A percentile compares a stretch with the other conserved stretches of the same genome.
Conservation (phyloP, 2,329 filamentous ascomycete genomes). For the Byssoonygena ceratinophila region DNA sequence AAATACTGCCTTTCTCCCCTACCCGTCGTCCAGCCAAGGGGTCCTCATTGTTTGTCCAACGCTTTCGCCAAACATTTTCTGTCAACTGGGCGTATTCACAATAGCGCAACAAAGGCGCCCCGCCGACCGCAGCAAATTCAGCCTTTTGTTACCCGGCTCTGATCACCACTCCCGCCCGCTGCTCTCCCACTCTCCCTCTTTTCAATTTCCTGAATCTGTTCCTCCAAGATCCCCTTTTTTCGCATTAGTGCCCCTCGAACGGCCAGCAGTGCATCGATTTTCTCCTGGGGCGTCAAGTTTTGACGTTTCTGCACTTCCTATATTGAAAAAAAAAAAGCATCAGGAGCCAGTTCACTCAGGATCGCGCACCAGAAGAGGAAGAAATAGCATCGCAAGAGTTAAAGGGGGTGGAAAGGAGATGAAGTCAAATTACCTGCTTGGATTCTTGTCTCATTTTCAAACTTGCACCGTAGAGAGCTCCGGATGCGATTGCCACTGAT, state of each 20-base stretch:
- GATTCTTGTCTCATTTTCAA: constrained; percentile 28
- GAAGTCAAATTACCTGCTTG: constrained; percentile 16
- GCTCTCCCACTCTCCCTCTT: constrained; percentile 23
- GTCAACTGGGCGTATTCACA: too few relatives aligned
- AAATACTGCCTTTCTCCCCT: too few relatives aligned
- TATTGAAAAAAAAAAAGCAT: background rate
- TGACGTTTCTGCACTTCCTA: constrained; percentile 39
- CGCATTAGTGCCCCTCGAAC: constrained; percentile 41
- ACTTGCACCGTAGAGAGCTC: constrained; percentile 50
- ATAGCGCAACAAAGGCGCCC: background rate
- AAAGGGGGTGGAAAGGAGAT: too few relatives aligned
- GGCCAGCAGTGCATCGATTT: constrained; percentile 44
- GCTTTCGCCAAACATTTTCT: too few relatives aligned
- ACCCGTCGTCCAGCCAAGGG: too few relatives aligned
- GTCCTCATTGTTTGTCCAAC: too few relatives aligned
- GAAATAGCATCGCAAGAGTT: background rate
- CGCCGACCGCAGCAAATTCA: background rate
- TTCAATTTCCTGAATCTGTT: constrained; percentile 46
- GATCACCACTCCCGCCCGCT: background rate
- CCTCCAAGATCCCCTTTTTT: constrained; percentile 46
- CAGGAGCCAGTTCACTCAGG: too few relatives aligned
- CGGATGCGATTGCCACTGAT: constrained; percentile 46
- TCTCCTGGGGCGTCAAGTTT: constrained; percentile 44
- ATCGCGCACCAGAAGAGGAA: background rate
- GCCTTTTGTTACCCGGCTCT: background rate